phyloP scores from a whole-genome alignment of 148 eudicot genomes.

The Cornus kousa region DNA sequence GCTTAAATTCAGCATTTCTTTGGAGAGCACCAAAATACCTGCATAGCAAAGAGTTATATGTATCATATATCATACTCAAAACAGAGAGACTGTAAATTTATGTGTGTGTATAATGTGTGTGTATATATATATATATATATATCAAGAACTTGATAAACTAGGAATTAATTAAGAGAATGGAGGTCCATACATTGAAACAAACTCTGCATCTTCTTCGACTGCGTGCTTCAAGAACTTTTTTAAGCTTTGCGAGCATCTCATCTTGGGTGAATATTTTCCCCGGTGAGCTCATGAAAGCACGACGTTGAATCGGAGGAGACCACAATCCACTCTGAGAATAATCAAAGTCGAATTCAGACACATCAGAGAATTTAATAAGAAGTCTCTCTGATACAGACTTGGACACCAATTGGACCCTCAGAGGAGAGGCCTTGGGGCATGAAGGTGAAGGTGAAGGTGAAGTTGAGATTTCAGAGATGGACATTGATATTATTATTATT shows the following conservation, averaged over 20 bases:
- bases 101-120: too few species aligned
- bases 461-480: conserved; percentile 13
- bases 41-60: conserved; percentile 6
- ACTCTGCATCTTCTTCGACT: conserved; percentile 20
- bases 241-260: conserved; percentile 38
- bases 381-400: conserved; percentile 46
- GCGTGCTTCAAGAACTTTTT: conserved; percentile 29
- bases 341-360: conserved; percentile 53
- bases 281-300: conserved; percentile 31
- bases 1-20: conserved; percentile 16
- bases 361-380: conserved; percentile 47
- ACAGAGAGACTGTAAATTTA: background rate
- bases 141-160: conserved; percentile 26
- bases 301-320: conserved; percentile 56
- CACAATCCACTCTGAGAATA: conserved; percentile 53
- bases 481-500: background rate
- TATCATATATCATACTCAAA: background rate
- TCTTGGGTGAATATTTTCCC: conserved; percentile 28
- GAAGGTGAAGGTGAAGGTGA: conserved; percentile 8
- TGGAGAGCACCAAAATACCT: conserved; percentile 34
- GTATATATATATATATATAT: background rate
- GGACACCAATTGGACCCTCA: conserved; percentile 39
- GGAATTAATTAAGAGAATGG: conserved; percentile 13
- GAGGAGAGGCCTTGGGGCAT: conserved; percentile 15
- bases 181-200: conserved; percentile 38